Base-by-base conservation (phyloP, 208 protist genomes). In the Leishmania gerbilli region DNA sequence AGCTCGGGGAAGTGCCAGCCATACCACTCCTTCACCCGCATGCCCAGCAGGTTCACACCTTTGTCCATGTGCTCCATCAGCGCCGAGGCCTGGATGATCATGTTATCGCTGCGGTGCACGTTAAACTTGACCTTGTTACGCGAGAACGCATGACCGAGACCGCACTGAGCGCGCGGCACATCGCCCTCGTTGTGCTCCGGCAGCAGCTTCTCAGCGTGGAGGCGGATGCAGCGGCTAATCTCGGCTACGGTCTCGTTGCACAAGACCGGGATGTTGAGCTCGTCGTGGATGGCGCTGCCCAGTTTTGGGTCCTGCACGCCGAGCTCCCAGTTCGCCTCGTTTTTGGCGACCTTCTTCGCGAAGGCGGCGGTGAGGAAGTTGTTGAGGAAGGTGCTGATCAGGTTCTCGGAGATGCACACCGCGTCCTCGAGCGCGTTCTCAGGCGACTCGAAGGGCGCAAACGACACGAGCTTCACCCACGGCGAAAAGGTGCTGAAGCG, bases 1-100 rank as follows among this genome's bases (percentile, higher is more conserved):
- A 99, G 93, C 95, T 99, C 99, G 11, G 99, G 99, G 93, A 99
- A 99, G 93, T 99, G 99, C 98, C 99, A 99, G 71, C 97, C 97
- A 84, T 99, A 99, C 99, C 99, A 99, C 91, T 99, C 99, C 93
- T 98, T 99, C 69, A 99, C 87, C 15, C 99, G 94, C 99, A 99
- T 99, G 56, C 93, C 86, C 77, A 99, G 99, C 17, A 99, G 99
- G 92, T 99, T 99, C 62, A 99, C 92, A 81, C 99, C 99, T 93
- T 99, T 99, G 92, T 99, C 99, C 76, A 99, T 95, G 85, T 99
- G 96, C 86, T 99, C 99, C 27, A 99, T 90, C 37, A 99, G 90
- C 45, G 97, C 91, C 56, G 99, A 99, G 79, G 96, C 91, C 89
- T 99, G 99, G 79, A 99, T 99, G 89, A 99, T 99, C 98, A 99